Evolutionary conservation across 2,329 filamentous ascomycete genomes (phyloP), one percentile per base, ranked within the genome.

Genomic region (Penicillium sp.): DNA sequence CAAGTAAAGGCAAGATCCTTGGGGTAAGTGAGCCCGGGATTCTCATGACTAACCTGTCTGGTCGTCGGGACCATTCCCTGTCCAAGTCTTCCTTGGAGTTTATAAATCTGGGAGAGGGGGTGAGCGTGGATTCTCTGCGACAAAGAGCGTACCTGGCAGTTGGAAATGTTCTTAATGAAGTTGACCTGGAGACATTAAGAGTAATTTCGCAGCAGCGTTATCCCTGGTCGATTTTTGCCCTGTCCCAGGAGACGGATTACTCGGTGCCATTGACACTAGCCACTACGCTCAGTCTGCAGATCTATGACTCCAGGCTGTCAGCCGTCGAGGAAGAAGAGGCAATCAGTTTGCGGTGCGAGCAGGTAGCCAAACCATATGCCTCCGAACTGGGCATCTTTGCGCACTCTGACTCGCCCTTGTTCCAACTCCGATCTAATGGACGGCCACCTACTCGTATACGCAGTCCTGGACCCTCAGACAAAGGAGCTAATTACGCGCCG

Each of bases 131-230:
- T 74, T 88, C 83, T 64, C 72, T 78, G 42, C 78, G 79, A 35
- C 80, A 86, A 64, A 83, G 82, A 66, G 91, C 87, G 12, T 96
- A 90, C 72, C 87, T 96, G 72, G 90, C 90, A 2, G 85, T 94
- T 11, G 87, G 89, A 53, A 88, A 87, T 67, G 78, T 84, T 37
- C 81, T 97, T 5, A 86, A 91, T 50, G 90, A 96, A 69, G 84
- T 97, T 22, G 91, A 97, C 70, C 80, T 97, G 44, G 79, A 83
- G 57, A 90, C 88, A 0, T 75, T 96, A 11, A 80, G 85, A 50
- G 78, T 91, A 3, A 77, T 91, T 5, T 87, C 85, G 22, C 82
- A 85, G 52, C 84, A 89, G 53, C 82, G 81, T 4, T 97, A 90
- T 65, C 88, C 91, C 1, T 92, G 88, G 80, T 85, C 88, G 30